A percentile compares a stretch with the other conserved stretches of the same genome.
These are phyloP conservation scores for Zygosaccharomyces lentus DNA, from an alignment of 805 yeast genomes.

Conservation along the genomic window DNA sequence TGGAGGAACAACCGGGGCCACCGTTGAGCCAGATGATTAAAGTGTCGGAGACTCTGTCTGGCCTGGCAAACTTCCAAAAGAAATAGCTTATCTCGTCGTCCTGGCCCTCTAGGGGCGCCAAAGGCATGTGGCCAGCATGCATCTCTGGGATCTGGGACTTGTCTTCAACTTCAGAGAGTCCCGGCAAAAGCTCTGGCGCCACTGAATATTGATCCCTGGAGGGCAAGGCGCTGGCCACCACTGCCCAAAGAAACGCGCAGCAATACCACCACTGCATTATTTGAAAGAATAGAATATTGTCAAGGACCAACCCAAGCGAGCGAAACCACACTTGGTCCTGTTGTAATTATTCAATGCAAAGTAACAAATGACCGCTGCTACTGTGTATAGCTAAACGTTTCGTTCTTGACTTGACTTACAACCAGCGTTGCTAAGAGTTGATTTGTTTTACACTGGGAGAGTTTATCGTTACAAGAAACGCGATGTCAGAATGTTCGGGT, in stretches of 20 bases:
- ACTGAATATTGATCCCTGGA: conserved; percentile 22
- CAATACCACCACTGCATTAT: conserved; percentile 4
- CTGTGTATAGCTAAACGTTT: neutral
- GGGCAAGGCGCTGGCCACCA: conserved; percentile 7
- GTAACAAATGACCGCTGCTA: neutral
- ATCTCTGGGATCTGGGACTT: conserved; percentile 35
- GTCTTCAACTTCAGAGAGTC: conserved; percentile 21
- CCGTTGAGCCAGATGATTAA: conserved; percentile 90
- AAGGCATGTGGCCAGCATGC: conserved; percentile 64
- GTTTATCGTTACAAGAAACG: neutral
- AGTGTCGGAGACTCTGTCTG: conserved; percentile 23
- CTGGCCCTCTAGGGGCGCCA: conserved; percentile 22
- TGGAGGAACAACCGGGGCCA: conserved; percentile 97
- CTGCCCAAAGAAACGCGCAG: neutral
- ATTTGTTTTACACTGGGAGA: neutral
- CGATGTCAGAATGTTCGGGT: neutral
- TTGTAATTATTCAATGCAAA: neutral
- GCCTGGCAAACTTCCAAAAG: conserved; percentile 62
- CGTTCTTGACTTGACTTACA: neutral
- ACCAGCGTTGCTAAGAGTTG: neutral
- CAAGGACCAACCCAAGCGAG: neutral
- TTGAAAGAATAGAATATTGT: neutral
- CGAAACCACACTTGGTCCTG: neutral
- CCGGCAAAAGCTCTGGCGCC: conserved; percentile 29
- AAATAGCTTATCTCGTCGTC: conserved; percentile 51